These are phyloP conservation scores for Neotropicomus parvogracilis DNA, from an alignment of 1,284 basidiomycete genomes.

Conservation along the genomic window DNA sequence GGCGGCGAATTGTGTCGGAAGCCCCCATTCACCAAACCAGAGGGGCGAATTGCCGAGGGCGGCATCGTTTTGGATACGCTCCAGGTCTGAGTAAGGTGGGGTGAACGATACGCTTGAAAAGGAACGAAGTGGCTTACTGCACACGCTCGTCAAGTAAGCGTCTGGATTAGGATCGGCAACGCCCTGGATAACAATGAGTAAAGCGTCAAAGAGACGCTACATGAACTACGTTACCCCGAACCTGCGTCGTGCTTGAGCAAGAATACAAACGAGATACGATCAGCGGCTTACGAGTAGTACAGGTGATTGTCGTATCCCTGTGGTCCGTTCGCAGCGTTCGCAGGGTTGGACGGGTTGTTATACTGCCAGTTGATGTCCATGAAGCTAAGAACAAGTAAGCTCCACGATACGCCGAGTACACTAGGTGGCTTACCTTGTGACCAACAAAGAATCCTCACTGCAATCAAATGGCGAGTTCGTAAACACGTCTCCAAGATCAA, in stretches of 20 bases:
- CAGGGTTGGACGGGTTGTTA: slow-evolving; percentile 65
- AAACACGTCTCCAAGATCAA: slow-evolving; percentile 31
- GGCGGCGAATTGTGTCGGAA: slow-evolving; percentile 64
- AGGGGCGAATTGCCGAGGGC: slow-evolving; percentile 40
- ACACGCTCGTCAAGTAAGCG: slow-evolving; percentile 65
- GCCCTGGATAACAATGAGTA: slow-evolving; percentile 41
- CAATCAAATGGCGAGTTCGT: slow-evolving; percentile 17
- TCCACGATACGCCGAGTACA: neutral
- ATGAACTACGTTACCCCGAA: slow-evolving; percentile 56
- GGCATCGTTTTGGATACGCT: slow-evolving; percentile 35
- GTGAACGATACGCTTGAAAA: neutral
- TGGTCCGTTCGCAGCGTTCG: slow-evolving; percentile 61
- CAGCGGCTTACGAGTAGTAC: slow-evolving; percentile 57
- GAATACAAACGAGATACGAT: neutral
- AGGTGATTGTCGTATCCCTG: slow-evolving; percentile 77
- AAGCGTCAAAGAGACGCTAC: slow-evolving; percentile 5
- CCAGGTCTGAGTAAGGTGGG: slow-evolving; percentile 15
- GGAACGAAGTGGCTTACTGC: slow-evolving; percentile 47
- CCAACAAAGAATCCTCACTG: slow-evolving; percentile 35
- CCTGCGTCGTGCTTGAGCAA: slow-evolving; percentile 32
- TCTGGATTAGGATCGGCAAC: slow-evolving; percentile 61
- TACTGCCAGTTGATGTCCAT: slow-evolving; percentile 78
- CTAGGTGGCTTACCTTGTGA: slow-evolving; percentile 38
- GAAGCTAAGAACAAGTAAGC: slow-evolving; percentile 44
- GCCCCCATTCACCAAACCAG: slow-evolving; percentile 62